phyloP scores from a whole-genome alignment of 768 basidiomycete genomes.

The Astraeus odoratus region DNA sequence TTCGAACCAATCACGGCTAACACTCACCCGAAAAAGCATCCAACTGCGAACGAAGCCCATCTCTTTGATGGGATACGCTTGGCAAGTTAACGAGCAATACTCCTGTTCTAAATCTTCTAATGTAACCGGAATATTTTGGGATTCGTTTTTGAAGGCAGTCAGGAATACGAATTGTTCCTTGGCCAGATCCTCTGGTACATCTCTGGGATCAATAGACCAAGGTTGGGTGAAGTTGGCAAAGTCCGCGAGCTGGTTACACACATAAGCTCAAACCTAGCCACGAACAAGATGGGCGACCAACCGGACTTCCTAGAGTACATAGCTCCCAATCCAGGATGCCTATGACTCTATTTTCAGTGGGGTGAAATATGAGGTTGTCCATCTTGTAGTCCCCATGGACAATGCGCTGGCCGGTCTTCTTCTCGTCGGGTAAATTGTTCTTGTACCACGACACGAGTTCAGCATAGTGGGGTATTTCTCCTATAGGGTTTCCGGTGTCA shows the following conservation, averaged over 20 bases:
- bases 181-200: slow-evolving; percentile 26
- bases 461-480: slow-evolving; percentile 69
- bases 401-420: slow-evolving; percentile 67
- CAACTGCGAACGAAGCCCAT: slow-evolving; percentile 81
- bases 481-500: slow-evolving; percentile 52
- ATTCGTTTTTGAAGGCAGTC: slow-evolving; percentile 58
- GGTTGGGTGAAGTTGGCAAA: slow-evolving; percentile 85
- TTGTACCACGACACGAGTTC: slow-evolving; percentile 75
- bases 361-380: slow-evolving; percentile 96
- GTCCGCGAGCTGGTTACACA: slow-evolving; percentile 62
- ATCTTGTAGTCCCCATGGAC: slow-evolving; percentile 98
- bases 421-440: slow-evolving; percentile 69
- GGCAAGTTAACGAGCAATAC: slow-evolving; percentile 61
- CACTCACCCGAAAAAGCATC: slow-evolving; percentile 72
- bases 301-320: slow-evolving; percentile 89
- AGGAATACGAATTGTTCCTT: slow-evolving; percentile 25
- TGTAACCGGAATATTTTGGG: slow-evolving; percentile 50
- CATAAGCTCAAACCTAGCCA: neutral
- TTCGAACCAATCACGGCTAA: neutral
- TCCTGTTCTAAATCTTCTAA: slow-evolving; percentile 75
- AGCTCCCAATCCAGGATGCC: slow-evolving; percentile 98
- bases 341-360: slow-evolving; percentile 84
- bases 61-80: slow-evolving; percentile 67
- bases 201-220: slow-evolving; percentile 53
- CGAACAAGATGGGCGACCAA: slow-evolving; percentile 31